phyloP scores from a whole-genome alignment of 2,329 filamentous ascomycete genomes.

The Xenosphaeropsis pyriputrescens region DNA sequence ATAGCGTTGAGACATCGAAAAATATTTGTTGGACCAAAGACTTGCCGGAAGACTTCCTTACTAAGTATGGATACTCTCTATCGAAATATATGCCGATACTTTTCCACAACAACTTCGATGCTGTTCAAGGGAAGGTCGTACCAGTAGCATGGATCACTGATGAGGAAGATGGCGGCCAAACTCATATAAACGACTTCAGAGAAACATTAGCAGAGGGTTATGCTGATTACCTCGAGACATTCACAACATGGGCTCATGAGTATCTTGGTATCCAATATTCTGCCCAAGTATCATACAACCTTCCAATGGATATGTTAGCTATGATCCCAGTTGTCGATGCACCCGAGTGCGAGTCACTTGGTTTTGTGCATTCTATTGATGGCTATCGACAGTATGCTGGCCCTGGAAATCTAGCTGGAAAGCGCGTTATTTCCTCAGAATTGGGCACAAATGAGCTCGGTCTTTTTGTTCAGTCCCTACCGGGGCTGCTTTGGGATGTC shows the following conservation, averaged over 20 bases:
- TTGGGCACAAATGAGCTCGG: constrained; percentile 13
- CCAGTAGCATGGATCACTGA: neutral
- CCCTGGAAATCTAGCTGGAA: constrained; percentile 22
- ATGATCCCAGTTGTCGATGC: constrained; percentile 21
- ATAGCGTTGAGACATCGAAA: constrained; percentile 14
- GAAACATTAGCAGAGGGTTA: constrained; percentile 4
- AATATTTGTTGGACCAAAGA: constrained; percentile 21
- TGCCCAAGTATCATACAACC: constrained; percentile 23
- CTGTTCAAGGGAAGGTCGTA: neutral
- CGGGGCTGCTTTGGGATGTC: constrained; percentile 17
- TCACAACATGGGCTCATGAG: constrained; percentile 18
- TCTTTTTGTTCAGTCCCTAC: constrained; percentile 13
- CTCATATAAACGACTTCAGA: constrained; percentile 1
- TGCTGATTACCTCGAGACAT: constrained; percentile 16
- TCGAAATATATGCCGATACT: constrained; percentile 19
- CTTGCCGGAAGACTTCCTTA: constrained; percentile 16
- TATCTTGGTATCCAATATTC: constrained; percentile 21
- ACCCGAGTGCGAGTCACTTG: constrained; percentile 25
- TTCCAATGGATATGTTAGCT: constrained; percentile 26
- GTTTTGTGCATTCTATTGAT: constrained; percentile 22
- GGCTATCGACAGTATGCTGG: constrained; percentile 24
- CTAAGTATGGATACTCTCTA: constrained; percentile 18
- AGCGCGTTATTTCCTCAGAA: constrained; percentile 24
- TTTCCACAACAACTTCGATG: neutral
- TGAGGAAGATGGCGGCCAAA: constrained; percentile 1